Evolutionary conservation across 176 grass and related monocot genomes (phyloP), one percentile per base, ranked within the genome.

Genomic region (Calamus simplicifolius): DNA sequence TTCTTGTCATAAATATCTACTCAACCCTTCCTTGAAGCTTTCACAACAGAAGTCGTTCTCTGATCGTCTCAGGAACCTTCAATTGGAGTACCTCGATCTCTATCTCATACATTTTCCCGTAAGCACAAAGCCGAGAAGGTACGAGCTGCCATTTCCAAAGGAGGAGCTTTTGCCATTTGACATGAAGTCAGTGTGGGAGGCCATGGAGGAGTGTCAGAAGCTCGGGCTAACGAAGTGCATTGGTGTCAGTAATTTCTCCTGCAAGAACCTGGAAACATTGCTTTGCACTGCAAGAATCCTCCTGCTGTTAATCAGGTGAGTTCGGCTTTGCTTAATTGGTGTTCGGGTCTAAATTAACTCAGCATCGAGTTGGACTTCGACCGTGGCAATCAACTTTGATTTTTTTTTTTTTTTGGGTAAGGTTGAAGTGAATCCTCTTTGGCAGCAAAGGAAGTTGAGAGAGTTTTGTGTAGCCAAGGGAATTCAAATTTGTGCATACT

Each of bases 361-460:
- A 12, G 35, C 8, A 43, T 43, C 35, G 10, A 43, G n/a, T 7
- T 13, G 35, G 35, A 43, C 35, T 43, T 10, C 12, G 35, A 10
- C 35, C 10, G 13, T 43, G 2, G 35, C 8, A 43, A 13, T 10
- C 35, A 43, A 3, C n/a, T n/a, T n/a, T n/a, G n/a, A n/a, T n/a
- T n/a, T n/a, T n/a, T n/a, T 3, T 57, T 5, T 19, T 18, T 35
- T 49, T 0, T 12, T n/a, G 50, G 29, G 38, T 16, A 73, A 94
- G 89, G 89, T 95, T 5, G 89, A 95, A 38, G 73, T 89, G 49
- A 81, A 85, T 77, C 72, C 72, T 8, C 15, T 89, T 70, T 95
- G 89, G 89, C 85, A 95, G 68, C 85, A 89, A 64, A 74, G 55
- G 25, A 95, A 85, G 52, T 61, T 95, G 51, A 73, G 81, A 72